Conservation (phyloP, 2,329 filamentous ascomycete genomes). For the Beauveria caledonica region DNA sequence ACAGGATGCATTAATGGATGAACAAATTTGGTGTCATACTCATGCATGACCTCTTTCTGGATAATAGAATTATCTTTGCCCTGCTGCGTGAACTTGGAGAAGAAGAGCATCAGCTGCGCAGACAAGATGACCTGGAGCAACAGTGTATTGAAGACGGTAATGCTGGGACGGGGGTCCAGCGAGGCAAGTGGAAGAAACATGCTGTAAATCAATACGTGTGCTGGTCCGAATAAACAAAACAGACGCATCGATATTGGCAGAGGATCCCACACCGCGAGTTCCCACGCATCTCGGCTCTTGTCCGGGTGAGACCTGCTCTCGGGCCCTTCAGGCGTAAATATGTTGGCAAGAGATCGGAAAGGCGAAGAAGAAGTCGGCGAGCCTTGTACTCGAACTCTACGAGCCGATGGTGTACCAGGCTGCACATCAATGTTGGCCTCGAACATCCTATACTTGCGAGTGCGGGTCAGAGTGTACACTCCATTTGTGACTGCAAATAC, state of each 20-base stretch:
- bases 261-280: slow-evolving; percentile 89
- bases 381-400: slow-evolving; percentile 80
- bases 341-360: slow-evolving; percentile 61
- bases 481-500: slow-evolving; percentile 66
- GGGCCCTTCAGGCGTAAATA: slow-evolving; percentile 62
- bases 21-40: slow-evolving; percentile 95
- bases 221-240: slow-evolving; percentile 87
- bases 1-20: slow-evolving; percentile 79
- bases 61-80: slow-evolving; percentile 76
- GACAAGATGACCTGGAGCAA: slow-evolving; percentile 68
- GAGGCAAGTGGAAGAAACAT: slow-evolving; percentile 72
- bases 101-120: slow-evolving; percentile 65
- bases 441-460: slow-evolving; percentile 84
- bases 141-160: slow-evolving; percentile 79
- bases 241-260: slow-evolving; percentile 72
- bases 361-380: slow-evolving; percentile 73
- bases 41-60: slow-evolving; percentile 84
- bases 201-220: slow-evolving; percentile 85
- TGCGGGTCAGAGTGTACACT: slow-evolving; percentile 71
- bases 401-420: slow-evolving; percentile 75
- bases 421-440: slow-evolving; percentile 71
- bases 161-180: slow-evolving; percentile 72
- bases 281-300: slow-evolving; percentile 82
- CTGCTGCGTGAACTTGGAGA: slow-evolving; percentile 71
- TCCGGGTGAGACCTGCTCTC: slow-evolving; percentile 79